Evolutionary conservation across 106 monocot genomes (phyloP).

Genomic region (Gastrodia elata): DNA sequence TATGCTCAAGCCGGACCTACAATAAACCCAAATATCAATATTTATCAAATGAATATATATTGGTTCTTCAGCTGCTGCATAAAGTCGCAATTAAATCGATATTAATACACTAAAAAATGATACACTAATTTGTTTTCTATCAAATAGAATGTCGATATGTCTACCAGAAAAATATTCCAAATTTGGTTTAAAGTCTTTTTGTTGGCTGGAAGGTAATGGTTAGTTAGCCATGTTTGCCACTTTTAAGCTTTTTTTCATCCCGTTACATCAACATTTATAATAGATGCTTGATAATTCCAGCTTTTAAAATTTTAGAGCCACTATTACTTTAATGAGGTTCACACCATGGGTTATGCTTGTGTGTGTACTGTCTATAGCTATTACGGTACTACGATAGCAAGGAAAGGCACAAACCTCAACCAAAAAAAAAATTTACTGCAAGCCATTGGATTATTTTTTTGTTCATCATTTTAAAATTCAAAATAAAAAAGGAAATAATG

Average conservation of each 20-base stretch:
- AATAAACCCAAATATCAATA: conserved; percentile 4
- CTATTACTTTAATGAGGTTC: no score
- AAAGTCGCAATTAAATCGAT: background rate
- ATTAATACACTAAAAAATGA: background rate
- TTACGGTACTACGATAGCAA: no score
- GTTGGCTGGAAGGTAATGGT: background rate
- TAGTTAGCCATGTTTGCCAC: background rate
- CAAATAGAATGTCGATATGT: no score
- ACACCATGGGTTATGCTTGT: no score
- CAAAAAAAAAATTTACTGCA: background rate
- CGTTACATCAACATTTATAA: background rate
- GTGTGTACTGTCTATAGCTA: no score
- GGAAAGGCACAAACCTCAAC: background rate
- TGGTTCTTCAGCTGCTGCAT: background rate
- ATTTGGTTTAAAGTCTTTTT: no score
- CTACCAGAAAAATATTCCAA: no score
- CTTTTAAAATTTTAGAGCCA: background rate
- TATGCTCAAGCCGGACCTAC: conserved; percentile 91
- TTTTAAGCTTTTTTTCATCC: background rate
- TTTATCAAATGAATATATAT: background rate
- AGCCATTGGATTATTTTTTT: background rate
- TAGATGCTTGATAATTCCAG: background rate
- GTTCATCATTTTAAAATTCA: background rate
- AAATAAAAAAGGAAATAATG: background rate
- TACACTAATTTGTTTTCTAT: no score